Percentiles rank a stretch among this genome's conserved stretches.
Evolutionary conservation across 2,329 filamentous ascomycete genomes (phyloP).

Genomic region (Geoglossum cookeanum): DNA sequence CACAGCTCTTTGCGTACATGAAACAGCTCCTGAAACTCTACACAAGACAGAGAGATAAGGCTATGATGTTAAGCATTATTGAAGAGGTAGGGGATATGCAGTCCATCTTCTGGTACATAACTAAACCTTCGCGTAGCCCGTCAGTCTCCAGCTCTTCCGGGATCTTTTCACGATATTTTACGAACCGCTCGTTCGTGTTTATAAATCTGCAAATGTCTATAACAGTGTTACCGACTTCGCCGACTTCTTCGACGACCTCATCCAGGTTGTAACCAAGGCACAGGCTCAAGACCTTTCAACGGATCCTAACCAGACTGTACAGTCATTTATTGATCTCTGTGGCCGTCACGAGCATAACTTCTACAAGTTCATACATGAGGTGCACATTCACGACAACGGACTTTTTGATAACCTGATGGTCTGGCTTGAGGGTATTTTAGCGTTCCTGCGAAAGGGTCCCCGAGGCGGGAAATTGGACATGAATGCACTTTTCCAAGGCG

Average conservation of each 20-base stretch:
- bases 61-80: constrained; percentile 90
- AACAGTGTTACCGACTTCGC: constrained; percentile 94
- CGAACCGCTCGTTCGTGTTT: constrained; percentile 87
- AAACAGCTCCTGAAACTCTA: constrained; percentile 90
- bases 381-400: constrained; percentile 90
- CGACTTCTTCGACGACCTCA: constrained; percentile 80
- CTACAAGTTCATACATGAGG: constrained; percentile 97
- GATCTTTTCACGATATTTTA: constrained; percentile 98
- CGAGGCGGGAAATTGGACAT: constrained; percentile 76
- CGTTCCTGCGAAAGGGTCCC: constrained; percentile 78
- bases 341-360: constrained; percentile 90
- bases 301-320: constrained; percentile 94
- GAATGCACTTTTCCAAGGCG: constrained; percentile 78
- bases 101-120: constrained; percentile 10
- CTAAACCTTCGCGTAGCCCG: constrained; percentile 30
- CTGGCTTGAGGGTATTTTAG: constrained; percentile 89
- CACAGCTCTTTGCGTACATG: constrained; percentile 79
- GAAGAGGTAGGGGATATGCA: constrained; percentile 41
- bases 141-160: constrained; percentile 88
- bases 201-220: constrained; percentile 97
- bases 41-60: constrained; percentile 81
- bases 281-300: constrained; percentile 67
- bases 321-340: constrained; percentile 93
- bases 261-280: constrained; percentile 52
- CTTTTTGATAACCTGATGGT: constrained; percentile 92